A percentile compares a stretch with the other conserved stretches of the same genome.
Conservation (phyloP, 2,329 filamentous ascomycete genomes). For the Ceratocystis huliohia region DNA sequence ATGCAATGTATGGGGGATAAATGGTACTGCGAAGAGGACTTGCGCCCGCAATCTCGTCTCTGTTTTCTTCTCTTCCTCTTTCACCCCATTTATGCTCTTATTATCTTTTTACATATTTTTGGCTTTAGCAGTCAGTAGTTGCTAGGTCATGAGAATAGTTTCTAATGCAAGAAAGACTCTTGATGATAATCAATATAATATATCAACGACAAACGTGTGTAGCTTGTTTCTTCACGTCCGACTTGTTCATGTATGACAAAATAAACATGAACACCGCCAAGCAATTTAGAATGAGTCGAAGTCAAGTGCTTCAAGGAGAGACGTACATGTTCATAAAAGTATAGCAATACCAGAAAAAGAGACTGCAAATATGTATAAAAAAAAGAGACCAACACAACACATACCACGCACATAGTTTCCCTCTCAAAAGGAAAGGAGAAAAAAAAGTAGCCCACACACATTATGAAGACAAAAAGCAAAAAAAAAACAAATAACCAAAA, state of each 20-base stretch:
- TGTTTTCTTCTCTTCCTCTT: background rate
- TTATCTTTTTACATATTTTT: background rate
- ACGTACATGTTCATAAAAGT: constrained; percentile 9
- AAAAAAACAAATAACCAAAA: constrained; percentile 6
- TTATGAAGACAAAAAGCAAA: background rate
- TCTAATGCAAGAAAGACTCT: background rate
- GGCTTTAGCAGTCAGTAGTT: background rate
- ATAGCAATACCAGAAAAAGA: background rate
- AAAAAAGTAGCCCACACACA: background rate
- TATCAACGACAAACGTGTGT: background rate
- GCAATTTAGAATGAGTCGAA: background rate
- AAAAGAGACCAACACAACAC: background rate
- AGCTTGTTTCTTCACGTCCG: background rate
- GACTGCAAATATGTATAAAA: constrained; percentile 10
- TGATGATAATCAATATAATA: background rate
- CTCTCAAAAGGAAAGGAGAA: background rate
- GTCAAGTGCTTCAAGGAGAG: background rate
- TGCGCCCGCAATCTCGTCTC: background rate
- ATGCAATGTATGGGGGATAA: background rate
- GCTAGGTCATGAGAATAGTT: background rate
- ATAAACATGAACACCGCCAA: too few relatives aligned
- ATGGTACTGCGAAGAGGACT: background rate
- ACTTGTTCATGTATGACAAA: too few relatives aligned
- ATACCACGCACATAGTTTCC: background rate
- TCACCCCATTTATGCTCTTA: background rate